Evolutionary conservation across 2,329 filamentous ascomycete genomes (phyloP).

Genomic region (Zalaria obscura): DNA sequence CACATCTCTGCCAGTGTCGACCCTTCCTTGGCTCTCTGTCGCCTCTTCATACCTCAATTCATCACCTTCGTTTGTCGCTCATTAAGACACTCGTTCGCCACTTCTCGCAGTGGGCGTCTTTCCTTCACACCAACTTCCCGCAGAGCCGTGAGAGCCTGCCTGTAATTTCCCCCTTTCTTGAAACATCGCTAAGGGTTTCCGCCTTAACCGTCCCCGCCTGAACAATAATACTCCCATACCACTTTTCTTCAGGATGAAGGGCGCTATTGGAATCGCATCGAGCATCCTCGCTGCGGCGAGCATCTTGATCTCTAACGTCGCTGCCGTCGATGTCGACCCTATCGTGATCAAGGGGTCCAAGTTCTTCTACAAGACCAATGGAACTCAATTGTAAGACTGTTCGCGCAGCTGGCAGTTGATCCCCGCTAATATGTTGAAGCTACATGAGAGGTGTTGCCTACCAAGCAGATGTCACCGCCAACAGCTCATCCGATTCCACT

Average conservation of each 20-base stretch:
- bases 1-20: neutral
- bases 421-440: slow-evolving; percentile 20
- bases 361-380: slow-evolving; percentile 80
- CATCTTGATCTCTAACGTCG: slow-evolving; percentile 33
- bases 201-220: neutral
- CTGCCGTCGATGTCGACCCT: slow-evolving; percentile 42
- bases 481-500: slow-evolving; percentile 33
- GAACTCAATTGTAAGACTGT: slow-evolving; percentile 49
- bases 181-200: neutral
- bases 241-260: slow-evolving; percentile 2
- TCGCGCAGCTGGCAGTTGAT: neutral
- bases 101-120: neutral
- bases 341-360: slow-evolving; percentile 67
- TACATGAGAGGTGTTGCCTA: slow-evolving; percentile 92
- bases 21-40: neutral
- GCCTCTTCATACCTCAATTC: too few species aligned
- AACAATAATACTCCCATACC: neutral
- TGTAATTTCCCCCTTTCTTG: neutral
- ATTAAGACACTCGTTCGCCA: neutral
- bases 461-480: slow-evolving; percentile 54
- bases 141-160: neutral
- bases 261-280: slow-evolving; percentile 27
- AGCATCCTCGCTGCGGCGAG: slow-evolving; percentile 34
- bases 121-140: neutral
- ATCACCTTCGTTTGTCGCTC: too few species aligned